Base-by-base conservation (phyloP, 2,329 filamentous ascomycete genomes). In the Apiospora rasikravindrae region DNA sequence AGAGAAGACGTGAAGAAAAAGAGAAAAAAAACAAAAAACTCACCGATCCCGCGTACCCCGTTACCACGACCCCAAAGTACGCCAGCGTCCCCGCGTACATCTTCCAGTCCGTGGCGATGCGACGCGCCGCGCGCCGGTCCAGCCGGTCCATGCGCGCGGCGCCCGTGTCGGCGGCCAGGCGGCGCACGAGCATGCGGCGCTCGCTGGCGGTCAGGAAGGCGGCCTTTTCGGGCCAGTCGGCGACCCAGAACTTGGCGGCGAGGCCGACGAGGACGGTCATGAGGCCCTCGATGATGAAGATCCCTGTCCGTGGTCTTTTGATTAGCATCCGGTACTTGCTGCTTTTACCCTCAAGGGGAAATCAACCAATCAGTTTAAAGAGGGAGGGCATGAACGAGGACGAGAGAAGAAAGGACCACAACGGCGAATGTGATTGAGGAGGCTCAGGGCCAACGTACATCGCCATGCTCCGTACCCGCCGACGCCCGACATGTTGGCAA, bases 181-280 rank as follows among this genome's bases (percentile, higher is more conserved):
- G 79, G 16, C 75, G 74, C 40, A 77, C 73, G 4, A 84, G 75
- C 40, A 81, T 79, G 4, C 73, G 72, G 37, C 80, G 83, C 74
- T 88, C 85, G 1, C 82, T 76, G 1, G 80, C 74, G 4, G 78
- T 83, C 19, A 88, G 81, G 78, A 86, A 88, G 4, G 79, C 81
- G 45, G 84, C 83, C 24, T 80, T 82, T 22, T 82, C 80, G 0
- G 87, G 86, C 75, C 84, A 87, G 77, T 89, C 88, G 42, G 83
- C 83, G 22, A 88, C 85, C 72, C 87, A 79, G 77, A 83, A 84
- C 72, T 81, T 80, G 10, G 80, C 77, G 24, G 76, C 72, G 70
- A 82, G 69, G 0, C 81, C 78, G 2, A 83, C 66, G 29, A 77
- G 72, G 0, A 81, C 77, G 24, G 83, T 84, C 7, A 77, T 75